Evolutionary conservation across 129 eudicot genomes (phyloP), one percentile per base, ranked within the genome.

Genomic region (Ambrosia artemisiifolia): DNA sequence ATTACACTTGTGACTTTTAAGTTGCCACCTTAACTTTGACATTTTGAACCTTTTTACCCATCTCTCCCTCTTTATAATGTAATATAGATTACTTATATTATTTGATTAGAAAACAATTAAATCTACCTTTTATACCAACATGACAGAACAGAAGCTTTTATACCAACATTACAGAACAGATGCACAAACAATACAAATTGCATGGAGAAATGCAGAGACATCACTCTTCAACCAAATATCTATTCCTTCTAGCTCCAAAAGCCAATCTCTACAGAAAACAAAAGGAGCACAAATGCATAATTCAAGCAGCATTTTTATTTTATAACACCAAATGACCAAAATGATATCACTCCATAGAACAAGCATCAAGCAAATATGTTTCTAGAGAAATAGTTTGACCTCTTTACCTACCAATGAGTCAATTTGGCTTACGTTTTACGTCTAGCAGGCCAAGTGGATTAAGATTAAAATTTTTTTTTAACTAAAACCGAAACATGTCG

Each of bases 191-290:
- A 50, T 67, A 65, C 73, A 65, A 46, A 17, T 61, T 43, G 12
- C 36, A 6, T 59, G 10, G 40, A 36, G 43, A 65, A 42, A 30
- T 54, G 73, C 11, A 54, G 12, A 53, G 69, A 16, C 67, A 65
- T 84, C 76, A 91, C 19, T 92, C 98, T 82, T 94, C 98, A 75
- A 85, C 80, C 74, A 94, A 76, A 73, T 87, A 84, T 69, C 90
- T 81, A 74, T 94, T 94, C 79, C 98, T 85, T 56, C 98, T 83
- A 33, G 96, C 98, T 78, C 98, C 98, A 83, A 94, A 94, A 24
- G 96, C 96, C 35, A 94, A 34, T 76, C 98, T 87, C 96, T 94
- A 75, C 76, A 64, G 0, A 66, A 43, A 50, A 47, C 53, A 35
- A 55, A 72, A 56, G 28, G 40, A 36, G 16, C 30, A 70, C 51